phyloP scores from a whole-genome alignment of 257 asterid species.

The Echites panduratus region DNA sequence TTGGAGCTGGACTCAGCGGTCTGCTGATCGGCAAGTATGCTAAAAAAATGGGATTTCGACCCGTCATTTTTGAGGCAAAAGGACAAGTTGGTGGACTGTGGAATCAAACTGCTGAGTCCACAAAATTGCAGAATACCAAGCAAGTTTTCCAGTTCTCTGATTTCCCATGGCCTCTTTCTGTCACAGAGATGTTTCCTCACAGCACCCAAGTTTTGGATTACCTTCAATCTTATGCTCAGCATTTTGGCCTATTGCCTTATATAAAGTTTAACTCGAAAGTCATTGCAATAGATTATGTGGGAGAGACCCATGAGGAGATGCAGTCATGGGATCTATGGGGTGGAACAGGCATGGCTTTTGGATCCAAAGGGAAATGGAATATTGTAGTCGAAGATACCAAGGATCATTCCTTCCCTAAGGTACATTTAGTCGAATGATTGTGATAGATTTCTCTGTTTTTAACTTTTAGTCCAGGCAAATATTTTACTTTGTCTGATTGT shows the following conservation, averaged over 20 bases:
- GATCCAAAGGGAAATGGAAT: constrained; percentile 59
- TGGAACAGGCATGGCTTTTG: constrained; percentile 46
- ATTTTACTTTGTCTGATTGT: too few relatives aligned
- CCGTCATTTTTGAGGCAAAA: constrained; percentile 42
- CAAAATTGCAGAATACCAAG: constrained; percentile 36
- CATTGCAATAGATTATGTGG: constrained; percentile 35
- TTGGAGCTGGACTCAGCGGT: constrained; percentile 66
- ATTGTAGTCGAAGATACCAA: constrained; percentile 30
- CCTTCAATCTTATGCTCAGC: constrained; percentile 45
- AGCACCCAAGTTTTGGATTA: constrained; percentile 24
- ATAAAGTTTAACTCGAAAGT: constrained; percentile 39
- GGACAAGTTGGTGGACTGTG: constrained; percentile 43
- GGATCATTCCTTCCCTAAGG: too few relatives aligned
- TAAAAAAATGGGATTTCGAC: constrained; percentile 33
- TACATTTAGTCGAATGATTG: background rate
- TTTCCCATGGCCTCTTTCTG: constrained; percentile 58
- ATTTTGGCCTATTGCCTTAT: constrained; percentile 30
- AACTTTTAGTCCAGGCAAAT: background rate
- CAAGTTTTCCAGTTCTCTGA: constrained; percentile 41
- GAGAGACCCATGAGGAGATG: constrained; percentile 34
- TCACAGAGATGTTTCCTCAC: constrained; percentile 26
- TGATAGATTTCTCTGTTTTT: background rate
- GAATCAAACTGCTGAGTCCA: constrained; percentile 48
- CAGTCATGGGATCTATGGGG: constrained; percentile 48
- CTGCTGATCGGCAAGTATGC: constrained; percentile 55